phyloP scores from a whole-genome alignment of 805 yeast species.

The Teunomyces lycoperdinae region DNA sequence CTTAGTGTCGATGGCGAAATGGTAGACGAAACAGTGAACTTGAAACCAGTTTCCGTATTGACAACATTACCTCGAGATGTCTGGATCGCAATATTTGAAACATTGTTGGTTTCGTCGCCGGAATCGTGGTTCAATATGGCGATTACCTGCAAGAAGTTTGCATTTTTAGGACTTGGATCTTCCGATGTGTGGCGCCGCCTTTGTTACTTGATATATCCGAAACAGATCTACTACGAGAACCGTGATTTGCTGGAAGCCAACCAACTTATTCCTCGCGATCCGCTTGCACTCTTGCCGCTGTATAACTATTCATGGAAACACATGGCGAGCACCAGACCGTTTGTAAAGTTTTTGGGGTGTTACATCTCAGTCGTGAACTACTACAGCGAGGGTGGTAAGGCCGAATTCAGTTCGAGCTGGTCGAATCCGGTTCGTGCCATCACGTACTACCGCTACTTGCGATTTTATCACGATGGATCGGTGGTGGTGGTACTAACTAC shows the following conservation, averaged over 20 bases:
- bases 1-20: constrained; percentile 16
- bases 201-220: constrained; percentile 50
- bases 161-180: constrained; percentile 55
- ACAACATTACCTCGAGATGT: constrained; percentile 53
- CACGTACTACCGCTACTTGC: constrained; percentile 80
- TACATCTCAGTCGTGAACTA: constrained; percentile 85
- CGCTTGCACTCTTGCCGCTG: constrained; percentile 25
- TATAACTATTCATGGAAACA: constrained; percentile 38
- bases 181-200: constrained; percentile 50
- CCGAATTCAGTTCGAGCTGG: constrained; percentile 65
- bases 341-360: constrained; percentile 75
- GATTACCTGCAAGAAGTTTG: constrained; percentile 54
- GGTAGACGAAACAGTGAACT: constrained; percentile 13
- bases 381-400: constrained; percentile 76
- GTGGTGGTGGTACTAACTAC: constrained; percentile 69
- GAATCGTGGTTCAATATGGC: constrained; percentile 66
- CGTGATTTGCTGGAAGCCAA: constrained; percentile 29
- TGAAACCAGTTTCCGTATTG: constrained; percentile 35
- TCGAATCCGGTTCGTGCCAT: constrained; percentile 75
- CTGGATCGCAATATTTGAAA: constrained; percentile 47
- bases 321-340: constrained; percentile 68
- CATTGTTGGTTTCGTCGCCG: constrained; percentile 47
- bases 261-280: constrained; percentile 35
- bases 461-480: constrained; percentile 78
- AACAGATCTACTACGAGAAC: constrained; percentile 51